Evolutionary conservation across 129 eudicot genomes (phyloP), one percentile per base, ranked within the genome.

Genomic region (Tagetes erecta): DNA sequence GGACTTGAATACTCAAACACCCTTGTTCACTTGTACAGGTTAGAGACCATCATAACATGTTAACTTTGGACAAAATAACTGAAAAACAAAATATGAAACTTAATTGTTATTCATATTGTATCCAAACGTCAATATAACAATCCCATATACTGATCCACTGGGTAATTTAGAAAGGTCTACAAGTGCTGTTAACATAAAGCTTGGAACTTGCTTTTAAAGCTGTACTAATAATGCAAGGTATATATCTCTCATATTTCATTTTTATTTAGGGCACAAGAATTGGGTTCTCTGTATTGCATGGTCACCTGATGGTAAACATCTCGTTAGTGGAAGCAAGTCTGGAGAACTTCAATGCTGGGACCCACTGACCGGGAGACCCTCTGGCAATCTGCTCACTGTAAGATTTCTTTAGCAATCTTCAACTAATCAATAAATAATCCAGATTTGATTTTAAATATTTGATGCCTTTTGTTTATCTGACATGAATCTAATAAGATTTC

Each of bases 211-310:
- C 12, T 49, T 33, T 8, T 39, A 39, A 56, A 20, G 64, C 38
- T 27, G 8, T 71, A 53, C 36, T 74, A 64, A 74, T 30, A 52
- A 40, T 20, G 58, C 44, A 0, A 5, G 5, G 10, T 58, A 10
- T 40, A 4, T 57, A 11, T 20, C 30, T 41, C 10, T 13, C 6
- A 36, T 35, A n/a, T 13, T 63, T 60, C 5, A 56, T 34, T 11
- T 64, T 13, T 70, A 8, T 73, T 47, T 74, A 94, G 99, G 99
- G 73, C 99, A 94, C 88, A 94, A 82, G 70, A 94, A 94, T 76
- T 94, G 99, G 97, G 99, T 94, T 65, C 97, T 94, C 27, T 94
- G 87, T 83, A 83, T 94, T 51, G 97, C 98, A 75, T 94, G 98
- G 98, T 90, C 98, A 50, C 96, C 98, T 7, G 98, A 94, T 85